phyloP scores from a whole-genome alignment of 176 grass and related monocot genomes.

The Phoenix dactylifera region DNA sequence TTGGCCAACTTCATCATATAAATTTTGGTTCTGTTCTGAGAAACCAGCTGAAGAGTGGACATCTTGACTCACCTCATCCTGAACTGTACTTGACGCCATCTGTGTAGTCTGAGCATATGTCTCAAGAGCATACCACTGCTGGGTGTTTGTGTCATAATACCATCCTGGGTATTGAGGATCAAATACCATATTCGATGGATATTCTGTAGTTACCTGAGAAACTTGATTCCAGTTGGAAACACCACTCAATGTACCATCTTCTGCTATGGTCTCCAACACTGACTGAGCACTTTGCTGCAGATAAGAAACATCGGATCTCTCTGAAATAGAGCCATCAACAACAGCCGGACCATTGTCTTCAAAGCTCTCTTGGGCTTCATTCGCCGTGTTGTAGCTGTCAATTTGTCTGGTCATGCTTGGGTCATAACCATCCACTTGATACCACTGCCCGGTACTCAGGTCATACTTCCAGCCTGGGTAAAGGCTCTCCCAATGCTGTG shows the following conservation, averaged over 20 bases:
- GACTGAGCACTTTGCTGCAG: slow-evolving; percentile 39
- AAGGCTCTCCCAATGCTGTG: slow-evolving; percentile 48
- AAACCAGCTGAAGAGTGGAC: not conserved
- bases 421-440: slow-evolving; percentile 45
- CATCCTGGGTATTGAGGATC: slow-evolving; percentile 78
- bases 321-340: not conserved
- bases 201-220: slow-evolving; percentile 20
- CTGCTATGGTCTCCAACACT: slow-evolving; percentile 54
- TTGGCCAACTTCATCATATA: not conserved
- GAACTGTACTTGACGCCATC: slow-evolving; percentile 22
- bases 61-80: slow-evolving; percentile 28
- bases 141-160: slow-evolving; percentile 85
- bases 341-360: slow-evolving; percentile 16
- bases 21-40: not conserved
- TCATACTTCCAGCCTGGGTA: slow-evolving; percentile 91
- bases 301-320: slow-evolving; percentile 26
- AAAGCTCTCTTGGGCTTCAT: slow-evolving; percentile 17
- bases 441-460: slow-evolving; percentile 58
- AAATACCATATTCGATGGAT: slow-evolving; percentile 86
- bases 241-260: slow-evolving; percentile 27
- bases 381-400: not conserved
- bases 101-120: slow-evolving; percentile 36
- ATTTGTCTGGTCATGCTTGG: slow-evolving; percentile 21
- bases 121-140: slow-evolving; percentile 65
- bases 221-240: slow-evolving; percentile 30